Conservation (phyloP, 2,329 filamentous ascomycete genomes). For the Fusarium heterosporum region DNA sequence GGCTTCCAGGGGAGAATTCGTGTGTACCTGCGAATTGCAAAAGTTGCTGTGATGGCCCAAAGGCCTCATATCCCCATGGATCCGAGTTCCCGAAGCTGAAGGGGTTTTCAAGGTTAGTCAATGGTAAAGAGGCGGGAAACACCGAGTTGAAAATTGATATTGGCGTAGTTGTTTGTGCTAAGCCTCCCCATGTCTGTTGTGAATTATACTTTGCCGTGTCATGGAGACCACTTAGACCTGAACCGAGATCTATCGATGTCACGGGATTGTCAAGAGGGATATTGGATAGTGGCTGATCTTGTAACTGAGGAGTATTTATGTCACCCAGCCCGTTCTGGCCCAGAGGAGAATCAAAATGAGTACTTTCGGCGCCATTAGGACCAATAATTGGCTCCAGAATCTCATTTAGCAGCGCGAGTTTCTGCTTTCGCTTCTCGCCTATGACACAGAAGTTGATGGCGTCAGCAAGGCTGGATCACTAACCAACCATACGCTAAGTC, state of each 20-base stretch:
- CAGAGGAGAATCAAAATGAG: background rate
- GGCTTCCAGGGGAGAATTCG: background rate
- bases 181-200: background rate
- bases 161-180: background rate
- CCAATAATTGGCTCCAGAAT: slow-evolving; percentile 48
- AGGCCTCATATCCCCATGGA: background rate
- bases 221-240: background rate
- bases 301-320: background rate
- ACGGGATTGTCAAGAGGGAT: background rate
- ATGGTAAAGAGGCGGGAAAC: background rate
- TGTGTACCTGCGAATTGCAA: background rate
- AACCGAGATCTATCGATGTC: background rate
- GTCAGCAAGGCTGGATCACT: slow-evolving; percentile 23
- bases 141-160: background rate
- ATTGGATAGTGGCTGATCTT: background rate
- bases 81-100: slow-evolving; percentile 1
- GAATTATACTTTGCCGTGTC: background rate
- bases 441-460: background rate
- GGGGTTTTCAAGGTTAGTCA: background rate
- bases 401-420: slow-evolving; percentile 55
- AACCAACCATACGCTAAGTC: slow-evolving; percentile 21
- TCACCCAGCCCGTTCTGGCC: slow-evolving; percentile 1
- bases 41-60: background rate
- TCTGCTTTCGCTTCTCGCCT: slow-evolving; percentile 60
- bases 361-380: background rate